Base-by-base conservation (phyloP, 805 yeast genomes). In the Saturnispora dispora region DNA sequence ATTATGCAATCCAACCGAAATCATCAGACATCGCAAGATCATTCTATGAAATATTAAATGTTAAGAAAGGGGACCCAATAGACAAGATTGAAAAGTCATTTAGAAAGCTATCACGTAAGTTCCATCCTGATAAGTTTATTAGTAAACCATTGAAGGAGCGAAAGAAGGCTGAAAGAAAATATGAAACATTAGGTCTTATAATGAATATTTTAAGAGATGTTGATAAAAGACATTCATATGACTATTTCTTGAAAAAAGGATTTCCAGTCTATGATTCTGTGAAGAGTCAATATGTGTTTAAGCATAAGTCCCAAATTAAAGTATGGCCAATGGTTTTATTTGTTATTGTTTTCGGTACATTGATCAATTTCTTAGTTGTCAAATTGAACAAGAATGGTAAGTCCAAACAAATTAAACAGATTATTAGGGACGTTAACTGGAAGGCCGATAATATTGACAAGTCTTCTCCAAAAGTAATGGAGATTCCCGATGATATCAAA, bases 111-210 rank as follows among this genome's bases (percentile, higher is more conserved):
- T 82, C 96, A 2, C 73, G 84, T 48, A 73, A 72, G 55, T 73
- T 85, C 58, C 99, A 91, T 63, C 99, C 99, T 0, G 99, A 91
- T 67, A 89, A 91, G 65, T 66, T 68, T 30, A n/a, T 53, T 9
- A 39, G n/a, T 18, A 69, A 66, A 47, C 69, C 69, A 44, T 65
- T 63, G 51, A 73, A 71, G 51, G 74, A 70, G 42, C 71, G 68
- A 52, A 78, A 78, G 55, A 63, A 66, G 22, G 85, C 84, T 5
- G 82, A 77, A 55, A 85, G 81, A 57, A 73, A 88, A 39, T 93
- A 83, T 63, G 88, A 91, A 60, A 72, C 91, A 28, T 75, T 93
- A 36, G 85, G 93, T 33, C 66, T 82, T 27, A 85, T 88, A 22
- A 83, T 89, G 33, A 79, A 85, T 60, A 82, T 90, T 51, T 71